Evolutionary conservation across 495 filamentous ascomycete genomes (phyloP), one percentile per base, ranked within the genome.

Genomic region (Aspergillus egyptiacus): DNA sequence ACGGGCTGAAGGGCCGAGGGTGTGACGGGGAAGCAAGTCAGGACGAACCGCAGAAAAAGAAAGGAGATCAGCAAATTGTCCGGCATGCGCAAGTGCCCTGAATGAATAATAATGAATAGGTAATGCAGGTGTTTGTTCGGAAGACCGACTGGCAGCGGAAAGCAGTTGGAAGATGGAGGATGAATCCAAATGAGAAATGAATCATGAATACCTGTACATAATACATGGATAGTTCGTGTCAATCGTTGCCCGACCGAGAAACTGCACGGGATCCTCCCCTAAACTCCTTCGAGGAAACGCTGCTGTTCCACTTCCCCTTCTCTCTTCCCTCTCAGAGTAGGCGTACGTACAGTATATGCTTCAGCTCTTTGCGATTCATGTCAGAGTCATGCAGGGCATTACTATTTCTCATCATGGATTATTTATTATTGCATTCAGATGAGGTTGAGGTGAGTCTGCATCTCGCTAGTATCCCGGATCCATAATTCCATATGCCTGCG

Each of bases 1-100:
- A 44, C n/a, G 40, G 18, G 40, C 17, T 33, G 17, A 9, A n/a
- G n/a, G 22, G 25, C 35, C 22, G 37, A 24, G n/a, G 39, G 47
- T 41, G 30, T 35, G 39, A 51, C 39, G 41, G 28, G 19, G 20
- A 51, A 37, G 48, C 40, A 36, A 14, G 14, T 7, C 28, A 32
- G 47, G 37, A 50, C 25, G 47, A 44, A 44, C 48, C 39, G 33
- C 38, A 51, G 48, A 51, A 51, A 51, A 43, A 43, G 39, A 51
- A 51, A 51, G 22, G 11, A 51, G 37, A 31, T 40, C 30, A 31
- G 17, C 32, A 19, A 50, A 51, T 44, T 51, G 48, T 44, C 48
- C 48, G 48, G 30, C 22, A 6, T 14, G 35, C 46, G 15, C 13
- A 39, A 13, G 24, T 11, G 25, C 20, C 24, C 10, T 23, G 46